Evolutionary conservation across 805 yeast species (phyloP), one percentile per base, ranked within the genome.

Genomic region (Metschnikowia rubicola): DNA sequence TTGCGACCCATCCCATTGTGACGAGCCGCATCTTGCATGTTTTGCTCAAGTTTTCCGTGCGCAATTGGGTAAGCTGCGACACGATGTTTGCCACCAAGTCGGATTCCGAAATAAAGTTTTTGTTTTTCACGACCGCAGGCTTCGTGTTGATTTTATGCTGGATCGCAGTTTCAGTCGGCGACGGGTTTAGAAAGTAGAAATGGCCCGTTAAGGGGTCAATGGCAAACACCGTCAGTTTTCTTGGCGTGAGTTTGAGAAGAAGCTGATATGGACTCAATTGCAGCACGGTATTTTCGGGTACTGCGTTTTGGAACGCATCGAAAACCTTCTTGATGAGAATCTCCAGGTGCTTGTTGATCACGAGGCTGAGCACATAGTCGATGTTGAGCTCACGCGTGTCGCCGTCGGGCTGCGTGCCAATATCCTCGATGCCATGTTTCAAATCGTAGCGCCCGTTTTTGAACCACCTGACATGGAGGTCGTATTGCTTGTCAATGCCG

Each of bases 1-100:
- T 79, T n/a, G 72, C 68, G 6, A 79, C 73, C 94, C 94, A 87
- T 29, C 84, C 87, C 0, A 83, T 77, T 0, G 88, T 84, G 33
- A 73, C 69, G 45, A 88, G 74, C 50, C 83, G 73, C 8, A 79
- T 74, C 10, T 78, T 66, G 29, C 83, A 67, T 47, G 83, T 85
- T 37, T 71, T 67, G 46, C 71, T 69, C 44, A 74, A 72, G 3
- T 76, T 71, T 32, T 78, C 75, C 30, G 80, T 62, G 39, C 82
- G 70, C 40, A 84, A 64, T 34, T 68, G 73, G 30, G 77, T 62
- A 34, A 84, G 56, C 37, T 57, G 55, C 29, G 58, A 59, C 17
- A 66, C 65, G n/a, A 70, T 63, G 48, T 55, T 58, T 10, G 53
- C 50, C 12, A 69, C 56, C 65, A 71, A 58, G 29, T 63, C 67